Evolutionary conservation across 352 stramenopile species (phyloP).

Genomic region (Phytopythium aichiense): DNA sequence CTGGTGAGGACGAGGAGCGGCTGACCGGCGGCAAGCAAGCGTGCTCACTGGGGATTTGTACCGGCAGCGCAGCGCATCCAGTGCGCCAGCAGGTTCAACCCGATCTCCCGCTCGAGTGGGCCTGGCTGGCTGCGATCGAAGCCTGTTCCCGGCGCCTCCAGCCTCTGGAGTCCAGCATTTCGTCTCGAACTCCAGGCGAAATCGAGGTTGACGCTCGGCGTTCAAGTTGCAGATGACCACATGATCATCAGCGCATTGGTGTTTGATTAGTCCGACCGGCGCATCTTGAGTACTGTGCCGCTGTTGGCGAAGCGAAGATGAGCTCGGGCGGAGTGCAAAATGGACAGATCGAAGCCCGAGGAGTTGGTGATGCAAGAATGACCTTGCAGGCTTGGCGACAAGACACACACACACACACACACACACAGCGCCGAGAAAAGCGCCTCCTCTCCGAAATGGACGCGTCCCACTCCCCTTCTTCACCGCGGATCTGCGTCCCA

Average conservation of each 20-base stretch:
- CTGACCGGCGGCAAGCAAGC: too few relatives aligned
- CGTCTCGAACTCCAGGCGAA: neutral
- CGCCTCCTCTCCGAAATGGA: neutral
- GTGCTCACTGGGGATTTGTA: neutral
- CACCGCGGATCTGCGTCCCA: neutral
- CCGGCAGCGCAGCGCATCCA: neutral
- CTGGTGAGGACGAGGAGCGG: too few relatives aligned
- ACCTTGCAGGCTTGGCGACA: too few relatives aligned
- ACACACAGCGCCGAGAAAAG: neutral
- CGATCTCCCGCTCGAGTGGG: neutral
- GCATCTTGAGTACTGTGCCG: neutral
- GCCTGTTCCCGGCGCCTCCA: neutral
- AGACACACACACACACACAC: too few relatives aligned
- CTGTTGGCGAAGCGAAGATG: neutral
- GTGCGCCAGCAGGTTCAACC: neutral
- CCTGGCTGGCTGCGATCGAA: neutral
- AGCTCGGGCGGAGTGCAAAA: neutral
- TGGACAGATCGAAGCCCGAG: too few relatives aligned
- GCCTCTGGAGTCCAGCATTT: neutral
- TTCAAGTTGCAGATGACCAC: neutral
- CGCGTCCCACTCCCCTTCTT: neutral
- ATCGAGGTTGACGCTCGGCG: neutral
- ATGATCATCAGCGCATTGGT: neutral
- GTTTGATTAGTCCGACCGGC: constrained; percentile 5
- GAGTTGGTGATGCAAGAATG: too few relatives aligned